Conservation (phyloP, 306 rosid genomes). For the Cotoneaster glaucophyllus region DNA sequence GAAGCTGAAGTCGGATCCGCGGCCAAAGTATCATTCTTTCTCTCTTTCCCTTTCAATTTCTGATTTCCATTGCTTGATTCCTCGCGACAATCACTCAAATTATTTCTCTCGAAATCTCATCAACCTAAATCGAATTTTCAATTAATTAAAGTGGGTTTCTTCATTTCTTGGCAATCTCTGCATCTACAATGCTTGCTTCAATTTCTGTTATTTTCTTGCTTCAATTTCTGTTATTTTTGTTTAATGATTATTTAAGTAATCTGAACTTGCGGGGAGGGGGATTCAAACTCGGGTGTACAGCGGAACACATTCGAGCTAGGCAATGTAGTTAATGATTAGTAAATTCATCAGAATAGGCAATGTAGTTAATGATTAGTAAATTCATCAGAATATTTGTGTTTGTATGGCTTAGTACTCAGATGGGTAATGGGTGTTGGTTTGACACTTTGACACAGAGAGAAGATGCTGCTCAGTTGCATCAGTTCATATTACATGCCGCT, state of each 20-base stretch:
- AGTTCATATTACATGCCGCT: constrained; percentile 89
- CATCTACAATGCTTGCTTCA: not conserved
- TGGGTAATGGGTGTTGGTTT: not conserved
- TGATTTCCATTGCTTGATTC: not conserved
- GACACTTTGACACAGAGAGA: constrained; percentile 64
- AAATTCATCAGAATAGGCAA: not conserved
- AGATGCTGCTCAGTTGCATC: constrained; percentile 96
- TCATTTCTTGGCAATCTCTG: not conserved
- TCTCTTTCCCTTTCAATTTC: not conserved
- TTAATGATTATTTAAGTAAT: too few species aligned
- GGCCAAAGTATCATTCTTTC: constrained; percentile 48
- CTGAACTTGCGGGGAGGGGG: not conserved
- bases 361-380: not conserved
- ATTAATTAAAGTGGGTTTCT: not conserved
- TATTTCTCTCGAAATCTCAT: not conserved
- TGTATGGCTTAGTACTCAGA: not conserved
- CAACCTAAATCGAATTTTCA: not conserved
- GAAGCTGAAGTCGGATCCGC: constrained; percentile 99
- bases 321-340: not conserved
- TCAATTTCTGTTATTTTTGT: not conserved
- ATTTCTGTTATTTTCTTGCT: not conserved
- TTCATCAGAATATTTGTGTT: not conserved
- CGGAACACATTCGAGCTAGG: not conserved
- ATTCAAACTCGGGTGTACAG: not conserved
- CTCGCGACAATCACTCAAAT: not conserved